Percentiles rank a stretch among this genome's conserved stretches.
Conservation (phyloP, 1,139 yeast genomes). For the Pichia terricola region DNA sequence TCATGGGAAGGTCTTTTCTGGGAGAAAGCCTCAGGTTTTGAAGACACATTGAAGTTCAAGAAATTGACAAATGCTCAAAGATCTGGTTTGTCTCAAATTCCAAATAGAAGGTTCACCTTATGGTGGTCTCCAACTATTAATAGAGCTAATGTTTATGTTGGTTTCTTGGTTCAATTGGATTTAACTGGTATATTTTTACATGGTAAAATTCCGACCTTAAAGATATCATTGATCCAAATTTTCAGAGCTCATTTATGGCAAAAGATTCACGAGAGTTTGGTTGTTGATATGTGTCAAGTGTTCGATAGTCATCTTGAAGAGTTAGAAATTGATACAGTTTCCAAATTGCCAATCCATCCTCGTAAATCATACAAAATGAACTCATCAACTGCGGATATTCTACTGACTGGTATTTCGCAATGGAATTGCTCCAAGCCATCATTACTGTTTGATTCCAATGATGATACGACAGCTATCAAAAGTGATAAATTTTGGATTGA, state of each 20-base stretch:
- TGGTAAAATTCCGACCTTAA: constrained; percentile 95
- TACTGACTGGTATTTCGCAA: constrained; percentile 61
- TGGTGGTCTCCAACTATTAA: constrained; percentile 99
- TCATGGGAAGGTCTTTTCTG: constrained; percentile 99
- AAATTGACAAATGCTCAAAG: constrained; percentile 96
- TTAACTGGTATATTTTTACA: constrained; percentile 94
- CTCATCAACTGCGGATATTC: constrained; percentile 88
- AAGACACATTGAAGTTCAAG: constrained; percentile 88
- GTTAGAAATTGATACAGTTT: constrained; percentile 75
- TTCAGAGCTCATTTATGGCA: constrained; percentile 99
- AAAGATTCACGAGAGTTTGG: constrained; percentile 92
- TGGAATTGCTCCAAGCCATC: constrained; percentile 89
- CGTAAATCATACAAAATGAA: constrained; percentile 96
- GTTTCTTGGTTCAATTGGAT: constrained; percentile 92
- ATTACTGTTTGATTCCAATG: constrained; percentile 54
- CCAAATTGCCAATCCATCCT: constrained; percentile 91
- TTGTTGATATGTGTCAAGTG: constrained; percentile 87
- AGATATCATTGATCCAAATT: constrained; percentile 89
- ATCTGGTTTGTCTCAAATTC: constrained; percentile 94
- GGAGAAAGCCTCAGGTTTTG: constrained; percentile 97
- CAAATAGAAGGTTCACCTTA: constrained; percentile 89
- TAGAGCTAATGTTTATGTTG: constrained; percentile 96
- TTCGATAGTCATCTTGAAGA: constrained; percentile 81
- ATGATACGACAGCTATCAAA: constrained; percentile 38
- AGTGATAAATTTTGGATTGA: constrained; percentile 89